Conservation (phyloP, 176 grass and related monocot species). For the Zoysia pacifica region DNA sequence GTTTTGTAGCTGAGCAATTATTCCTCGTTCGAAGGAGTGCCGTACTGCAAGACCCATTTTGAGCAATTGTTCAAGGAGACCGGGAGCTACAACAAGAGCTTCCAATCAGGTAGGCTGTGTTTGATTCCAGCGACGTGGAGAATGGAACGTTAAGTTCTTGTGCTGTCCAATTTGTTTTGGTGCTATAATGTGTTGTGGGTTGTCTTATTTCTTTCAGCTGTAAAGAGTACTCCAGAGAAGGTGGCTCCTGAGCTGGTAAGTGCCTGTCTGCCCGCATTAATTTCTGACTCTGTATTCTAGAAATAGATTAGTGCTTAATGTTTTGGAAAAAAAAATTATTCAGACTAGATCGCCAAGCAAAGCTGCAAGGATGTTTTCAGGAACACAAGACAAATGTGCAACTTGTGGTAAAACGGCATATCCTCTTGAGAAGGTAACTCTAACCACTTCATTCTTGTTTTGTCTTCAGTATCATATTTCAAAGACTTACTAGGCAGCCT, state of each 20-base stretch:
- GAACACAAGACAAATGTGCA: constrained; percentile 97
- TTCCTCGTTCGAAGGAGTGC: constrained; percentile 82
- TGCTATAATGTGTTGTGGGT: not conserved
- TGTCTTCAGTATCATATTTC: not conserved
- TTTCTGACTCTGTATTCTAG: not conserved
- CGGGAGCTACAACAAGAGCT: constrained; percentile 87
- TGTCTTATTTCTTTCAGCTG: constrained; percentile 57
- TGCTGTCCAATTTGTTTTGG: not conserved
- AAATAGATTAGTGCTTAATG: not conserved
- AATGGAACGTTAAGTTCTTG: not conserved
- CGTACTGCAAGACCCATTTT: constrained; percentile 97
- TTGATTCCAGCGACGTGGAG: not conserved
- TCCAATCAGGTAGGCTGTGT: constrained; percentile 53
- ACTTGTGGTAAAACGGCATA: constrained; percentile 95
- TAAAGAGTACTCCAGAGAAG: constrained; percentile 55
- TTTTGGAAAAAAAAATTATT: constrained; percentile 7
- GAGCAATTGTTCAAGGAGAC: constrained; percentile 89
- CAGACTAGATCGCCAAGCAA: constrained; percentile 95
- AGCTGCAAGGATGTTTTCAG: constrained; percentile 90
- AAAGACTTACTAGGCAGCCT: not conserved
- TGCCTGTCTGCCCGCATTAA: not conserved
- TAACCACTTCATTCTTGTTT: not conserved
- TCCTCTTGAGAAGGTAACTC: constrained; percentile 92
- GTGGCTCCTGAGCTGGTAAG: constrained; percentile 67
- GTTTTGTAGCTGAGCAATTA: constrained; percentile 67